phyloP scores from a whole-genome alignment of 441 rosid species.

The Bruguiera hainesii region DNA sequence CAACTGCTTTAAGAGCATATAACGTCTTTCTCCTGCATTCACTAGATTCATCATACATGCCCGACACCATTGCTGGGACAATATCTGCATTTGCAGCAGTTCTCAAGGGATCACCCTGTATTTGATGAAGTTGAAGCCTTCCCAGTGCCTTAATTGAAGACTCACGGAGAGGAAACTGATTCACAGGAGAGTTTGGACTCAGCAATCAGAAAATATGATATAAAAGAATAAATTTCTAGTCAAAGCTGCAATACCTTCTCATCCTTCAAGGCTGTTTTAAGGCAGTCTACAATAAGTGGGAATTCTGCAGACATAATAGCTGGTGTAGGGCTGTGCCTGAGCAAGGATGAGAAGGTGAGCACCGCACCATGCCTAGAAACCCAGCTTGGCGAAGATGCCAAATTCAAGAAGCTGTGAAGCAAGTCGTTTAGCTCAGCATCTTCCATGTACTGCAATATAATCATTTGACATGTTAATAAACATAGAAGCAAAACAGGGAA shows the following conservation, averaged over 20 bases:
- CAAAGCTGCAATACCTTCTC: slow-evolving; percentile 63
- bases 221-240: not conserved
- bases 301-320: slow-evolving; percentile 42
- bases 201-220: slow-evolving; percentile 14
- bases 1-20: slow-evolving; percentile 75
- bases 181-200: slow-evolving; percentile 23
- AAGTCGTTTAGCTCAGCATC: slow-evolving; percentile 57
- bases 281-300: slow-evolving; percentile 46
- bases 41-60: slow-evolving; percentile 92
- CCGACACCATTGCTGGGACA: slow-evolving; percentile 56
- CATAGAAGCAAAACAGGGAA: not conserved
- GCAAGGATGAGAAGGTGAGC: slow-evolving; percentile 66
- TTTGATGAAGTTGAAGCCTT: slow-evolving; percentile 72
- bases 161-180: slow-evolving; percentile 92
- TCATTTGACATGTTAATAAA: not conserved
- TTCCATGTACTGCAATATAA: slow-evolving; percentile 68
- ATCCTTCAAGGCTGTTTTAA: slow-evolving; percentile 69
- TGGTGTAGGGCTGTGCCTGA: slow-evolving; percentile 67
- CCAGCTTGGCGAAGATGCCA: slow-evolving; percentile 65
- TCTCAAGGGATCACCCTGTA: slow-evolving; percentile 52
- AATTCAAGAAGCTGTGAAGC: slow-evolving; percentile 45
- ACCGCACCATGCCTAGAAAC: slow-evolving; percentile 84
- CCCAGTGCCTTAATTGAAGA: slow-evolving; percentile 90
- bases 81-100: slow-evolving; percentile 41
- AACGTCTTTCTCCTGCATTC: slow-evolving; percentile 94